phyloP scores from a whole-genome alignment of 78 protist species.

The Emiliania huxleyi region DNA sequence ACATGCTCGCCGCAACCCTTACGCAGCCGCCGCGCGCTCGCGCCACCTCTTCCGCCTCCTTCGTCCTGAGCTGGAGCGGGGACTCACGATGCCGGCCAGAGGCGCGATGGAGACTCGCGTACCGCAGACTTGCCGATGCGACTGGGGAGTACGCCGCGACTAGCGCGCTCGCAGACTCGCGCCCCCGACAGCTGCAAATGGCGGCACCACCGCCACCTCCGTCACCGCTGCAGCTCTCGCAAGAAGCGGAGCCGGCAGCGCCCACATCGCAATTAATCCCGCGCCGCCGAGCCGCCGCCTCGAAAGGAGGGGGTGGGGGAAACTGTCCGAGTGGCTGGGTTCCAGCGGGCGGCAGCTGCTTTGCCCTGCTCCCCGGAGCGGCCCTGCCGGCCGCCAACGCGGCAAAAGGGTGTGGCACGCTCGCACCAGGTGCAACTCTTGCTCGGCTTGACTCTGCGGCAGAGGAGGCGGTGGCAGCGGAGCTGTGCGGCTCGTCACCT shows the following conservation, averaged over 20 bases:
- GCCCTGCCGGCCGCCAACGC: not conserved
- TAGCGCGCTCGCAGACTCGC: too few species aligned
- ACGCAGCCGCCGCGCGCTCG: not conserved
- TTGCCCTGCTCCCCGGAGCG: not conserved
- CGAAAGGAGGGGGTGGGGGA: too few species aligned
- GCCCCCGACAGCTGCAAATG: too few species aligned
- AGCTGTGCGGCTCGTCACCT: not conserved
- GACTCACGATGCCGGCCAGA: not conserved
- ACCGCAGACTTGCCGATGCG: not conserved
- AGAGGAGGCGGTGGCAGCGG: not conserved
- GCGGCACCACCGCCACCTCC: too few species aligned
- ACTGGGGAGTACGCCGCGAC: not conserved
- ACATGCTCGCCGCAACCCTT: not conserved
- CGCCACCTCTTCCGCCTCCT: conserved; percentile 23
- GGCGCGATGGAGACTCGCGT: not conserved
- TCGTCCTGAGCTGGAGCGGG: not conserved
- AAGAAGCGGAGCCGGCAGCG: too few species aligned
- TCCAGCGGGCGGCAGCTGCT: not conserved
- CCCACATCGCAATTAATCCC: too few species aligned
- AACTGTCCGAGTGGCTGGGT: too few species aligned
- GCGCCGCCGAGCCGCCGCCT: too few species aligned
- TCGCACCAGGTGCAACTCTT: not conserved
- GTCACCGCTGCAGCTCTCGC: too few species aligned
- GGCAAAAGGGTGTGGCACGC: not conserved
- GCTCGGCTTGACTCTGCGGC: not conserved